Evolutionary conservation across 2,329 filamentous ascomycete genomes (phyloP).

Genomic region (Nigrospora oryzae): DNA sequence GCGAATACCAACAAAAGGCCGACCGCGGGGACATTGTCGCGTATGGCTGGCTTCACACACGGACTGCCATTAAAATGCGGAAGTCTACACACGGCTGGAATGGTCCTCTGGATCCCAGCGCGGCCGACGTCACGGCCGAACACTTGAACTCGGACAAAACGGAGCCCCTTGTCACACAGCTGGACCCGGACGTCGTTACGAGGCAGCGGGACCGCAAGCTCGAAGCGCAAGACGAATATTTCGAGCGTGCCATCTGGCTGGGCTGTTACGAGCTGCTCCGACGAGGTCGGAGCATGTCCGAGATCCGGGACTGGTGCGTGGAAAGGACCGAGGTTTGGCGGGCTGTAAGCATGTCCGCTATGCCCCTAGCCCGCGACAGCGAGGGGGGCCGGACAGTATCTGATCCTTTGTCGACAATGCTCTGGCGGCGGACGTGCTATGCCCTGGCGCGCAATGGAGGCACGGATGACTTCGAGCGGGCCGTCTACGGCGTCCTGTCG

Average conservation of each 20-base stretch:
- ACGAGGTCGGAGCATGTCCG: conserved; percentile 64
- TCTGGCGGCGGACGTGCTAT: conserved; percentile 75
- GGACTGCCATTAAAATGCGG: conserved; percentile 78
- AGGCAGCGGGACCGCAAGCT: conserved; percentile 64
- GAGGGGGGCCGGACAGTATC: conserved; percentile 30
- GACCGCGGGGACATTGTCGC: conserved; percentile 76
- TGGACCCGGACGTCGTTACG: conserved; percentile 85
- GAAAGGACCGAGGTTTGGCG: conserved; percentile 86
- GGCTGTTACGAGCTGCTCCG: conserved; percentile 91
- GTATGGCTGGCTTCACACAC: conserved; percentile 88
- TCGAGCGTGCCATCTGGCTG: conserved; percentile 85
- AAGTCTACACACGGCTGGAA: conserved; percentile 69
- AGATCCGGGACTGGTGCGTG: conserved; percentile 78
- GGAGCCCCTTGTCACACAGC: conserved; percentile 67
- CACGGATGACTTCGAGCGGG: conserved; percentile 71
- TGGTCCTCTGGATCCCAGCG: conserved; percentile 55
- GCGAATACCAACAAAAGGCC: conserved; percentile 66
- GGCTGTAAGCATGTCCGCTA: conserved; percentile 70
- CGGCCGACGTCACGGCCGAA: conserved; percentile 45
- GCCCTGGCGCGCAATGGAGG: conserved; percentile 60
- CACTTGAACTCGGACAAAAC: conserved; percentile 49
- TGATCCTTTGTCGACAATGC: conserved; percentile 39
- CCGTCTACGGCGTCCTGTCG: conserved; percentile 83
- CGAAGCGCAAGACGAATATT: conserved; percentile 76
- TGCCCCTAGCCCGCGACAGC: conserved; percentile 47